phyloP scores from a whole-genome alignment of 106 monocot species.

The Allium sativum region DNA sequence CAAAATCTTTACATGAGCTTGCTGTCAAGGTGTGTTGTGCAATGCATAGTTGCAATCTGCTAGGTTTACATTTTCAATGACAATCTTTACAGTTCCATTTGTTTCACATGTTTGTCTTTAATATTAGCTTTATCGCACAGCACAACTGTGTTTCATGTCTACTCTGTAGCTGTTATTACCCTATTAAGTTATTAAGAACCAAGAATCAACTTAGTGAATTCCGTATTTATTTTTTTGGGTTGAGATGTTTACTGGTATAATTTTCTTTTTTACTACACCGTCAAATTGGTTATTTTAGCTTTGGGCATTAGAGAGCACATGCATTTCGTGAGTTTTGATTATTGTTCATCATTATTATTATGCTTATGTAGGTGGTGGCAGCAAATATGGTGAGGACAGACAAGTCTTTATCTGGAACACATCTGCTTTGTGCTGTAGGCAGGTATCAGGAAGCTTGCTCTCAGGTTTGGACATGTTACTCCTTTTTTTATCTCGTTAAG shows the following conservation, averaged over 20 bases:
- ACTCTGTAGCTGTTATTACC: too few species aligned
- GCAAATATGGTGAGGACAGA: conserved; percentile 99
- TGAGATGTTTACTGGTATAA: too few species aligned
- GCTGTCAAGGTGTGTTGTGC: conserved; percentile 68
- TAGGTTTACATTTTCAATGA: too few species aligned
- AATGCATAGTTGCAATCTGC: not conserved
- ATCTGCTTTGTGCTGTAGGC: conserved; percentile 98
- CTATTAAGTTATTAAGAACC: too few species aligned
- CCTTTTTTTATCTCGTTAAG: too few species aligned
- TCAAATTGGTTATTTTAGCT: too few species aligned
- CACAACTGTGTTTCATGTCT: too few species aligned
- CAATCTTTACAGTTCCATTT: too few species aligned
- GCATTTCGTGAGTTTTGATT: not conserved
- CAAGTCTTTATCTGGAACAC: conserved; percentile 82
- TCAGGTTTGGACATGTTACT: conserved; percentile 38
- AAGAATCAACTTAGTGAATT: too few species aligned
- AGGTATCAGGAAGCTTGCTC: conserved; percentile 98
- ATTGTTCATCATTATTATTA: not conserved
- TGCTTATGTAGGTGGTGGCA: conserved; percentile 68
- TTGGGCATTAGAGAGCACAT: not conserved
- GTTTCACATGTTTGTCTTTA: not conserved
- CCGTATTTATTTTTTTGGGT: too few species aligned
- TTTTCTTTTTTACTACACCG: too few species aligned
- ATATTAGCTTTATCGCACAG: too few species aligned
- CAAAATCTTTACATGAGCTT: conserved; percentile 92